Base-by-base conservation (phyloP, 2,329 filamentous ascomycete genomes). In the Camptophora hylomeconis region DNA sequence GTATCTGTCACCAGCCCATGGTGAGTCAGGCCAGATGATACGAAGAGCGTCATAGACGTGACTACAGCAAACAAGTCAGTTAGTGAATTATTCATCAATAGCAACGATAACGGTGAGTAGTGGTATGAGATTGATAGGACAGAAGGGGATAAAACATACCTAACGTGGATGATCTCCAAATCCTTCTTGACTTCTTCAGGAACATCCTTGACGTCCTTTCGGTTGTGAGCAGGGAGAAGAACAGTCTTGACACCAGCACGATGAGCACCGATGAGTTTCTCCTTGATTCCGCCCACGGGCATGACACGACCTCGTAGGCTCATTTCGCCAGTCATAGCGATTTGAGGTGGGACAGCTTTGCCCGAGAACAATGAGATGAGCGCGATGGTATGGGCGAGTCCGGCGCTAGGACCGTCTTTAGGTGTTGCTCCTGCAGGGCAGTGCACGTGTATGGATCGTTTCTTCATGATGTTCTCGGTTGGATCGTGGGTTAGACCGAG, bases 251-350 rank as follows among this genome's bases (percentile, higher is more conserved):
- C 87, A 16, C 89, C 89, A 2, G 89, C 89, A 31, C 87, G 71
- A 49, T 92, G 65, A 6, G 89, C 89, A 13, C 89, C 89, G 49
- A 98, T 95, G 30, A 95, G 67, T 57, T 98, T 98, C 70, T 98
- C 87, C 59, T 95, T 94, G 60, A 98, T 95, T 11, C 89, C 89
- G 30, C 89, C 89, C 19, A 98, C 89, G 15, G 87, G 83, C 57
- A 89, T 82, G 32, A 98, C 80, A 40, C 84, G 75, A 13, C 89
- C 89, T 22, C 89, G 72, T 15, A 98, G 71, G 32, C 80, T 83
- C 37, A 78, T 59, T 47, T 79, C 74, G 6, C 74, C 74, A 0
- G 89, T 98, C 89, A 98, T 98, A 23, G 89, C 89, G 54, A 98
- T 75, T 3, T 80, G 84, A 1, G 87, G 82, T 21, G 87, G 82